Percentiles rank a stretch among this genome's conserved stretches.
These are phyloP conservation scores for Salix brachista DNA, from an alignment of 345 rosid species.

Conservation along the genomic window DNA sequence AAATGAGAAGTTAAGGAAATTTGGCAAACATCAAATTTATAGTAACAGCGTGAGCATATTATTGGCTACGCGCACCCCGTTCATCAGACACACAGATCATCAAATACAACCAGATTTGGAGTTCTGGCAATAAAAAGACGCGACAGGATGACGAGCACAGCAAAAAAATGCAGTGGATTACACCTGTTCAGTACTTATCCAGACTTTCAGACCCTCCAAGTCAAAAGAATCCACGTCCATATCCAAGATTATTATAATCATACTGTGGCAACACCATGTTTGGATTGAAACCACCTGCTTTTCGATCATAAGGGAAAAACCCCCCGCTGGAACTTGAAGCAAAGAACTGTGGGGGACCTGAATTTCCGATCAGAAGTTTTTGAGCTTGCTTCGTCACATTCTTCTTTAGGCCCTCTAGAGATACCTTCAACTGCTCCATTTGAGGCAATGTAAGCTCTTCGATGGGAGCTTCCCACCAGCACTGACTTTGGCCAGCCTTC, in stretches of 20 bases:
- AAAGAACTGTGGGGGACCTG: constrained; percentile 3
- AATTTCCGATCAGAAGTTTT: constrained; percentile 11
- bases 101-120: too few species aligned
- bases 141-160: too few species aligned
- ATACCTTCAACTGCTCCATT: constrained; percentile 31
- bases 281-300: constrained; percentile 4
- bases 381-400: constrained; percentile 28
- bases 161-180: too few species aligned
- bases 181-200: too few species aligned
- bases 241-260: constrained; percentile 1
- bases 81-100: too few species aligned
- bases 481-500: constrained; percentile 17
- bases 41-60: too few species aligned
- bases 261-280: constrained; percentile 9
- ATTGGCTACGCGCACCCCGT: too few species aligned
- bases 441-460: constrained; percentile 23
- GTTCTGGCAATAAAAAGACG: too few species aligned
- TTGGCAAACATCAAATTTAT: too few species aligned
- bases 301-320: constrained; percentile 1
- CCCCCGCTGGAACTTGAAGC: constrained; percentile 13
- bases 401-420: constrained; percentile 36
- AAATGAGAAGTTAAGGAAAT: too few species aligned
- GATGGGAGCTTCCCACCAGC: constrained; percentile 47
- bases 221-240: constrained; percentile 16
- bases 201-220: too few species aligned